Evolutionary conservation across 2,329 filamentous ascomycete genomes (phyloP), one percentile per base, ranked within the genome.

Genomic region (Chrysosporium queenslandicum): DNA sequence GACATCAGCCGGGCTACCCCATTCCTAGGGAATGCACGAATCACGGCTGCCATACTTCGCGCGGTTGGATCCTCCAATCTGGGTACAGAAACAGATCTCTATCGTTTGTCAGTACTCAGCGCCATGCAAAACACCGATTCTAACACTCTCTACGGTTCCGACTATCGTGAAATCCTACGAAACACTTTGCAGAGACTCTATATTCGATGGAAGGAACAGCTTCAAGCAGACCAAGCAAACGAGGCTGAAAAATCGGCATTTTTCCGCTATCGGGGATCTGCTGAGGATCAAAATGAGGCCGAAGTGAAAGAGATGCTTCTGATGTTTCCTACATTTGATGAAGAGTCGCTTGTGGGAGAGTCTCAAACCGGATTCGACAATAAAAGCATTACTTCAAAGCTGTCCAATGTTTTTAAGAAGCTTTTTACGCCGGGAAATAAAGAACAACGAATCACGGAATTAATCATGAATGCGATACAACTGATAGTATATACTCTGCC

Each of bases 251-350:
- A 85, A 56, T 81, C 79, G 4, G 89, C 86, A 56, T 69, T 94
- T 36, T 98, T 94, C 68, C 83, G 82, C 18, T 96, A 92, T 70
- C 81, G 82, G 57, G 91, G 90, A 29, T 83, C 82, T 36, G 72
- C 80, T 36, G 85, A 90, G 55, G 83, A 90, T 45, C 81, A 87
- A 58, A 85, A 94, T 52, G 83, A 86, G 60, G 74, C 79, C 8
- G 81, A 88, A 49, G 78, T 84, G 56, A 79, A 85, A 52, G 86
- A 92, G 57, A 83, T 95, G 58, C 77, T 83, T 18, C 78, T 85
- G 57, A 72, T 97, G 5, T 97, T 97, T 71, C 91, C 91, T 1
- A 80, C 78, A 4, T 94, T 82, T 57, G 82, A 86, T 12, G 76
- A 78, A 1, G 75, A 77, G 0, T 66, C 73, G 2, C 68, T 58